These are phyloP conservation scores for Rubroboletus pulcherrimus DNA, from an alignment of 768 basidiomycete genomes.

Conservation along the genomic window DNA sequence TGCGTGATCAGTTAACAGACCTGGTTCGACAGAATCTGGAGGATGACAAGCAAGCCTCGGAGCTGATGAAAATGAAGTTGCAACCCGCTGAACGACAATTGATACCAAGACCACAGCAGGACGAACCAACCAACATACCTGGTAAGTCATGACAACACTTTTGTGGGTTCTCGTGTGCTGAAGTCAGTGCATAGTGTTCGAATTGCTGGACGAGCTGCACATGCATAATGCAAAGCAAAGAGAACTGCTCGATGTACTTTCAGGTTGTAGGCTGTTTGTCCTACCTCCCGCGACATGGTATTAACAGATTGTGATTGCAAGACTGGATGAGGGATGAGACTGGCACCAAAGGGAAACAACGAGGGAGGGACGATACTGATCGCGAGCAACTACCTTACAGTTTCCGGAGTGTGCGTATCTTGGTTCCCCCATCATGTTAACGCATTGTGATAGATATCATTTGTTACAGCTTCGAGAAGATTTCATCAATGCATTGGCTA, in stretches of 20 bases:
- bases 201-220: background rate
- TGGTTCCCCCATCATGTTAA: background rate
- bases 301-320: background rate
- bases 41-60: background rate
- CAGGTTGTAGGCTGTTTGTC: background rate
- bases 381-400: background rate
- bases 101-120: background rate
- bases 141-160: background rate
- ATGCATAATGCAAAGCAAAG: background rate
- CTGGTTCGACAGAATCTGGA: background rate
- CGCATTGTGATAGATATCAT: background rate
- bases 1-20: background rate
- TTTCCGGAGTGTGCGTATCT: background rate
- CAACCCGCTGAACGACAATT: background rate
- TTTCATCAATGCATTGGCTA: background rate
- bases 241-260: background rate
- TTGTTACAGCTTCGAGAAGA: background rate
- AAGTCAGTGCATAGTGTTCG: background rate
- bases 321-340: background rate
- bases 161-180: background rate
- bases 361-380: background rate
- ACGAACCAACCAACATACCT: background rate
- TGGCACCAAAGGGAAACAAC: background rate
- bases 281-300: background rate
- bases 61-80: background rate